Evolutionary conservation across 306 rosid species (phyloP).

Genomic region (Bauhinia variegata): DNA sequence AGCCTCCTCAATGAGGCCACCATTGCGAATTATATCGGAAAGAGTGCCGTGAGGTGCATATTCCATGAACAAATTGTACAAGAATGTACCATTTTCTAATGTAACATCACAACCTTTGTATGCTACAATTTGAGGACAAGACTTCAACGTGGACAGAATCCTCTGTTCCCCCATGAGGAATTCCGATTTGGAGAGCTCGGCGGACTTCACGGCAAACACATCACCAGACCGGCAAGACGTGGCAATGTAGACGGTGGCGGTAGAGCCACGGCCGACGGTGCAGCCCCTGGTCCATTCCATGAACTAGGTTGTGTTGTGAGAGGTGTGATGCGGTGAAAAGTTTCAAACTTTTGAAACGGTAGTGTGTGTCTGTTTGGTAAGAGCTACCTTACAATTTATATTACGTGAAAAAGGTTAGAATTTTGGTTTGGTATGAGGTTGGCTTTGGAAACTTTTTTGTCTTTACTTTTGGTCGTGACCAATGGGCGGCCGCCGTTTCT

Average conservation of each 20-base stretch:
- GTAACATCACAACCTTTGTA: constrained; percentile 66
- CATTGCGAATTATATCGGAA: constrained; percentile 44
- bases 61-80: constrained; percentile 75
- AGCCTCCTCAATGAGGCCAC: constrained; percentile 48
- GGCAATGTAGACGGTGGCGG: constrained; percentile 70
- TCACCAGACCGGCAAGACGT: constrained; percentile 36
- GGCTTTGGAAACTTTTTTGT: constrained; percentile 37
- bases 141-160: constrained; percentile 55
- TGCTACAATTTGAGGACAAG: constrained; percentile 50
- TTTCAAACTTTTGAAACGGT: neutral
- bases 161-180: constrained; percentile 56
- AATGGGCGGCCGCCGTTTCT: constrained; percentile 72
- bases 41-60: constrained; percentile 70
- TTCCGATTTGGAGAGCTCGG: constrained; percentile 55
- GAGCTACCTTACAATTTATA: constrained; percentile 21
- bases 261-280: constrained; percentile 75
- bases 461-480: constrained; percentile 35
- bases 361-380: constrained; percentile 16
- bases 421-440: constrained; percentile 34
- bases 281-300: constrained; percentile 81
- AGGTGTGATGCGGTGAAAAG: neutral
- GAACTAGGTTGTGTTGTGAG: neutral
- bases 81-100: constrained; percentile 54
- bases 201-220: constrained; percentile 65
- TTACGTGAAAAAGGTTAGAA: constrained; percentile 14